These are phyloP conservation scores for Nymphaea colorata DNA, from an alignment of 164 flowering plant genomes.

Conservation along the genomic window DNA sequence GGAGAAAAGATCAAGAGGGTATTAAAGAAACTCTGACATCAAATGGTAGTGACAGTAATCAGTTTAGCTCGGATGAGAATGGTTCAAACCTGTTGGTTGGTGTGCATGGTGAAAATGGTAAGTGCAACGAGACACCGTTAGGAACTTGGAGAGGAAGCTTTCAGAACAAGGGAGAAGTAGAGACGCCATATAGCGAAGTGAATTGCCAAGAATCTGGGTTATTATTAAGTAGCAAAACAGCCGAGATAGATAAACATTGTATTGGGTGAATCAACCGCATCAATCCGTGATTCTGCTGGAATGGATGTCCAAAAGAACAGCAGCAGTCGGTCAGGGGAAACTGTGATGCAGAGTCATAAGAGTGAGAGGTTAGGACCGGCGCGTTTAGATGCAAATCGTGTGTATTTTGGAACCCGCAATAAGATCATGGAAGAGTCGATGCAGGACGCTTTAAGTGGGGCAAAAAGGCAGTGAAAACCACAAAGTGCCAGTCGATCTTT, in stretches of 20 bases:
- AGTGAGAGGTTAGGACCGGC: background rate
- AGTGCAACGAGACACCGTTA: background rate
- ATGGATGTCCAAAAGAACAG: background rate
- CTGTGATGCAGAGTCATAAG: too few species aligned
- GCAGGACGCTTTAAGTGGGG: background rate
- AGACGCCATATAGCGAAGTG: background rate
- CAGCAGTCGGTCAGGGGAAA: background rate
- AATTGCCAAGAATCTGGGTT: background rate
- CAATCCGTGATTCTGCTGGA: background rate
- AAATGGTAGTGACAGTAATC: slow-evolving; percentile 2
- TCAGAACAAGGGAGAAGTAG: background rate
- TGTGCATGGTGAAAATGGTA: background rate
- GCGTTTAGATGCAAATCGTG: slow-evolving; percentile 11
- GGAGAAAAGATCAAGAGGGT: slow-evolving; percentile 13
- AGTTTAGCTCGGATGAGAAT: background rate
- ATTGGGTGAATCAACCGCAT: background rate
- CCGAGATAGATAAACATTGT: slow-evolving; percentile 6
- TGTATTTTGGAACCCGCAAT: slow-evolving; percentile 7
- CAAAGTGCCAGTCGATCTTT: background rate
- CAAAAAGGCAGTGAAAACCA: background rate
- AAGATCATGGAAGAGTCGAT: background rate
- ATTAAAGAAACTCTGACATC: slow-evolving; percentile 6
- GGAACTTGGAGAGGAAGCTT: background rate
- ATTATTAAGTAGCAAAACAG: slow-evolving; percentile 3
- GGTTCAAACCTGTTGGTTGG: background rate